Evolutionary conservation across 805 yeast genomes (phyloP), one percentile per base, ranked within the genome.

Genomic region (Candida morakotiae): DNA sequence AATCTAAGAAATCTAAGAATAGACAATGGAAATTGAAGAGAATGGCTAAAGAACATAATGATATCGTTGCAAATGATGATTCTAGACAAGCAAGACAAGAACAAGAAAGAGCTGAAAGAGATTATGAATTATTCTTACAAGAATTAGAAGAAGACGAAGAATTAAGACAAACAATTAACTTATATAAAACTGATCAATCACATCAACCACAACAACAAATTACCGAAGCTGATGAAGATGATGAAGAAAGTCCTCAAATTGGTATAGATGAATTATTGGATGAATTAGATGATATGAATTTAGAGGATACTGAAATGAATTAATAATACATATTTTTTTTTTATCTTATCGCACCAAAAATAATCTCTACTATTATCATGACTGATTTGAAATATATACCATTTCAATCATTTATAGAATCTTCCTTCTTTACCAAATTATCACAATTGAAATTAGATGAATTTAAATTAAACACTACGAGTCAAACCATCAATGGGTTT

Each of bases 131-230:
- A 48, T 93, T 93, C 86, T 77, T 93, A 67, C 97, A 87, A 67
- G 96, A 93, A 62, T 78, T 93, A 59, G 98, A 93, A 70, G 98
- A 93, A 65, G 98, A 93, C 64, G 81, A 81, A 38, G 98, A 93
- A 59, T 75, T 93, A 59, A 84, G 98, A 71, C 88, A 83, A 52
- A 79, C 87, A 31, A 79, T 93, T 61, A 91, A 93, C 58, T 55
- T 93, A 53, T 93, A 93, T 71, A 93, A 88, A 67, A 78, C 82
- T 38, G 60, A 52, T 37, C 58, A 50, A 13, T 16, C n/a, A 19
- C 29, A 29, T 10, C 25, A 19, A 25, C 51, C 11, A n/a, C 44
- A 52, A 8, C 45, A 42, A 22, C 53, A 55, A 9, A 55, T 15
- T 13, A 18, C n/a, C 13, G 30, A 55, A 18, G 77, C 63, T 21